Evolutionary conservation across 164 flowering plant species (phyloP).

Genomic region (Nymphaea thermarum): DNA sequence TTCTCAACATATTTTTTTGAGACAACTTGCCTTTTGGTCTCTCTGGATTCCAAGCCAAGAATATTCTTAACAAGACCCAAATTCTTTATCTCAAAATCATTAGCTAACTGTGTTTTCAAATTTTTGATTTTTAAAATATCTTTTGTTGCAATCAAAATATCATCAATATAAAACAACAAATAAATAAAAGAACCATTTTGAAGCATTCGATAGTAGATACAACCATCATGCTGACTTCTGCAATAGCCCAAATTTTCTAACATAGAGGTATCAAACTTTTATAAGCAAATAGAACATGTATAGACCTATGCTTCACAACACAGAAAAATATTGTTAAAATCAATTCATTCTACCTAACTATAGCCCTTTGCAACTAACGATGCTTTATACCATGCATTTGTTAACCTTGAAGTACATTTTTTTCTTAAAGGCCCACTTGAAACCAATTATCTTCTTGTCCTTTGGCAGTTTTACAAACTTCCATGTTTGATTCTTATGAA

Average conservation of each 20-base stretch:
- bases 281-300: neutral
- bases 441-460: slow-evolving; percentile 1
- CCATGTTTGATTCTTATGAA: slow-evolving; percentile 4
- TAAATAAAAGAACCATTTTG: neutral
- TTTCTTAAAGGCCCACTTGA: slow-evolving; percentile 5
- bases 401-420: slow-evolving; percentile 1
- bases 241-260: neutral
- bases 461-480: neutral
- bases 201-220: neutral
- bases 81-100: slow-evolving; percentile 1
- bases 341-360: slow-evolving; percentile 2
- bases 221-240: slow-evolving; percentile 5
- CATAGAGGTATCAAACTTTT: slow-evolving; percentile 4
- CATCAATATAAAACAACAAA: slow-evolving; percentile 2
- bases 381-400: slow-evolving; percentile 3
- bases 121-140: neutral
- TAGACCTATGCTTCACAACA: slow-evolving; percentile 1
- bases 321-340: slow-evolving; percentile 1
- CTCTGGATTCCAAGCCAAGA: neutral
- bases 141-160: neutral
- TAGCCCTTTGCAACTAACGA: neutral
- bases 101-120: neutral
- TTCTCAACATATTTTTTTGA: slow-evolving; percentile 1
- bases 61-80: neutral
- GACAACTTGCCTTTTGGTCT: slow-evolving; percentile 1